phyloP scores from a whole-genome alignment of 108 stramenopile species.

The Cyclotella atomus region DNA sequence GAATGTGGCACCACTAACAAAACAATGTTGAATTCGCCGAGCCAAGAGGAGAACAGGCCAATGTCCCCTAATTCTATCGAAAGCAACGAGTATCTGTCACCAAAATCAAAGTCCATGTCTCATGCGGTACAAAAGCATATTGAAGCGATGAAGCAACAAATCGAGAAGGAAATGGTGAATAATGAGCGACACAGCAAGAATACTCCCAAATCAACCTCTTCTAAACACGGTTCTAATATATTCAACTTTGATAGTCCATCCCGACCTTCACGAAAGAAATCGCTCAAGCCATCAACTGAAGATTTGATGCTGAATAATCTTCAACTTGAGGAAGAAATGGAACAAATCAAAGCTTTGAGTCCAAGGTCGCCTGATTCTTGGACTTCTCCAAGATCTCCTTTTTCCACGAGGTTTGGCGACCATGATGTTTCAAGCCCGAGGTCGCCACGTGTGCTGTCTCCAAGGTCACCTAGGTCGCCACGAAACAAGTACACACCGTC shows the following conservation, averaged over 20 bases:
- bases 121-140: slow-evolving; percentile 23
- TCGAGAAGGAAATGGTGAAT: slow-evolving; percentile 16
- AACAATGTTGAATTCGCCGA: slow-evolving; percentile 10
- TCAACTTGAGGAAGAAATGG: slow-evolving; percentile 22
- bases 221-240: not conserved
- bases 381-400: not conserved
- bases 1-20: not conserved
- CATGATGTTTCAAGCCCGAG: not conserved
- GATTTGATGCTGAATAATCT: slow-evolving; percentile 26
- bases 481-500: not conserved
- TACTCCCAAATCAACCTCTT: not conserved
- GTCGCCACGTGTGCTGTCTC: too few relatives aligned
- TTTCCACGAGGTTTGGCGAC: not conserved
- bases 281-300: not conserved
- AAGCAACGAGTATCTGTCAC: not conserved
- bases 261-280: not conserved
- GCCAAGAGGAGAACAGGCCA: slow-evolving; percentile 25
- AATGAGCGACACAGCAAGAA: slow-evolving; percentile 27
- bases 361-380: slow-evolving; percentile 6
- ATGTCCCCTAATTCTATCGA: not conserved
- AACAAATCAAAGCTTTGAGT: slow-evolving; percentile 14
- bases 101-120: not conserved
- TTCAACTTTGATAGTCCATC: not conserved
- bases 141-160: slow-evolving; percentile 33
- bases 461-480: not conserved